Base-by-base conservation (phyloP, 2,329 filamentous ascomycete genomes). In the Trichoderma koningii region DNA sequence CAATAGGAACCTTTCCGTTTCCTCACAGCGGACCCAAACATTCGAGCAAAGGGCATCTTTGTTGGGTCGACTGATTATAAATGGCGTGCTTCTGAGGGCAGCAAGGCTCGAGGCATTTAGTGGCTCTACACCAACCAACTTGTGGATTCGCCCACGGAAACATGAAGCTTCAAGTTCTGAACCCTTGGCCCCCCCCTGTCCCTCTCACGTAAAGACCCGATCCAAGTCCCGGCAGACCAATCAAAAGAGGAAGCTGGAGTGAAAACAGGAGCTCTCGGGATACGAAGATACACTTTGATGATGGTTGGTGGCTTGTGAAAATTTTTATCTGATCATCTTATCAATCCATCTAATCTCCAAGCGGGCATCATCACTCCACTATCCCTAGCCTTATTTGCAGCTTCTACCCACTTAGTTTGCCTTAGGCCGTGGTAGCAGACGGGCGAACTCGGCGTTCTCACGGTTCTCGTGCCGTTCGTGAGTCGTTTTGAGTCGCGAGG, bases 241-340 rank as follows among this genome's bases (percentile, higher is more conserved):
- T 63, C 60, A 63, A 34, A 34, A 34, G 28, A 41, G 19, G 48
- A 42, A 38, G 47, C 53, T 63, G 41, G 15, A 63, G 53, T 41
- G 60, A 19, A 60, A 21, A 42, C 28, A 28, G 45, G 56, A 42
- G 45, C 34, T 26, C 7, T 38, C 47, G 3, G 47, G 48, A 28
- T 30, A 26, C 19, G 21, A 56, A 26, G 21, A n/a, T 34, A 38
- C 60, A n/a, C 23, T 47, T 41, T 26, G 26, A 38, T 47, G 50
- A 23, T 7, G 38, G 50, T 23, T 7, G 38, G 50, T 44, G 41
- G 48, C 50, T 47, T 26, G 60, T 38, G 60, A 55, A 64, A 57
- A 14, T 30, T 64, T 66, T 66, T 66, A 66, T 66, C 64, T 66
- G 64, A 66, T 66, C 64, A 66, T 66, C 64, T 66, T 66, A 66